Conservation (phyloP, 371 early-diverging fungal species). For the Mucor racemosus region DNA sequence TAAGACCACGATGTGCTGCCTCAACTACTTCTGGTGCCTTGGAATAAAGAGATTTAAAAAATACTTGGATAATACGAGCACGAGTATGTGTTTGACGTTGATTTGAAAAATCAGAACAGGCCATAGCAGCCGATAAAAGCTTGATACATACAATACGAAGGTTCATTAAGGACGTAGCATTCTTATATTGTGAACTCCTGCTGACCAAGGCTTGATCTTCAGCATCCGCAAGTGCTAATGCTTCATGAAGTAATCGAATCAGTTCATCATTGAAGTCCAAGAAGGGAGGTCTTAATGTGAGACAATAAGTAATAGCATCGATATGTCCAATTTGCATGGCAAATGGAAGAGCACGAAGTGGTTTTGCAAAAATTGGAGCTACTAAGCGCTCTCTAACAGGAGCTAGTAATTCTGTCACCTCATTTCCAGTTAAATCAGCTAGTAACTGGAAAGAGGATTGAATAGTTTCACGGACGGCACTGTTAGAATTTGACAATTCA, state of each 20-base stretch:
- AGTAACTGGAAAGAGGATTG: conserved; percentile 83
- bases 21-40: conserved; percentile 94
- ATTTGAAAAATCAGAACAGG: conserved; percentile 78
- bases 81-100: conserved; percentile 77
- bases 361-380: conserved; percentile 95
- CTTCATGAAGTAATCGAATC: conserved; percentile 89
- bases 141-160: conserved; percentile 95
- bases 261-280: conserved; percentile 93
- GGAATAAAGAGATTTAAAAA: conserved; percentile 97
- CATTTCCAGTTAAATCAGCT: conserved; percentile 76
- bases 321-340: conserved; percentile 98
- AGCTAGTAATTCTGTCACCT: conserved; percentile 83
- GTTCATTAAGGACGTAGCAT: conserved; percentile 79
- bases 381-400: conserved; percentile 88
- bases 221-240: conserved; percentile 94
- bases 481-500: conserved; percentile 94
- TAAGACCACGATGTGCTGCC: conserved; percentile 90
- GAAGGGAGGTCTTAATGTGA: conserved; percentile 88
- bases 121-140: conserved; percentile 93
- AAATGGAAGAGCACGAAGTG: conserved; percentile 93
- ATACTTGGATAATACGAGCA: conserved; percentile 94
- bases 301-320: conserved; percentile 96
- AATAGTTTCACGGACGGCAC: conserved; percentile 87
- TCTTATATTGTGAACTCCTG: conserved; percentile 84
- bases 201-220: conserved; percentile 95